Evolutionary conservation across 768 basidiomycete species (phyloP), one percentile per base, ranked within the genome.

Genomic region (Amanita pallidorosea): DNA sequence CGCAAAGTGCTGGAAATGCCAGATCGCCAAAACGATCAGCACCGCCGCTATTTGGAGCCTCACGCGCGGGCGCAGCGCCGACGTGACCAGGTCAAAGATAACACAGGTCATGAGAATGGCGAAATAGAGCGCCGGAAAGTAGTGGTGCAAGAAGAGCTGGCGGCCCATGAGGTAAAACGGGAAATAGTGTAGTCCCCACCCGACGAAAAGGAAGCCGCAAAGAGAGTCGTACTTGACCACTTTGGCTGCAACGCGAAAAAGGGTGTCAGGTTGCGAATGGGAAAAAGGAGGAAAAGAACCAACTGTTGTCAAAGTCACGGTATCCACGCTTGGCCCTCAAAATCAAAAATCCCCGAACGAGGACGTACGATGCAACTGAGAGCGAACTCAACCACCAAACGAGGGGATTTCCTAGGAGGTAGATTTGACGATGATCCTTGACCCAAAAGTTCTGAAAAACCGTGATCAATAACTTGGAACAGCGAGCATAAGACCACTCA

Each of bases 121-220:
- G 57, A 88, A 94, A 62, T 92, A 95, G n/a, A 99, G 72, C 0
- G 94, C 92, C 0, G 95, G 96, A 69, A 98, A 86, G 65, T 98
- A 98, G 69, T 98, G 96, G 63, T 98, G 95, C 20, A 99, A 68
- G 78, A 99, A 99, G 42, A 98, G 83, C 61, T 99, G 96, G 18
- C 96, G 91, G 38, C 77, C 71, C 95, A 98, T 98, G 57, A 98
- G 72, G 80, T 83, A 98, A 79, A 99, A 99, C 12, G 96, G 96
- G 62, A 89, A 75, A 68, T 96, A 98, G 70, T 98, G 96, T 31
- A 99, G 62, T 22, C 72, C 71, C 91, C 95, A 99, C 43, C 91
- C 93, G 29, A 90, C 65, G 71, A 91, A 85, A 52, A 97, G 79
- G 79, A 97, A 96, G 0, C 85, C 86, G 54, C 91, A 92, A 1